Percentiles rank a stretch among this genome's conserved stretches.
These are phyloP conservation scores for Aegilops tauschii DNA, from an alignment of 176 grass and related monocot genomes.

Conservation along the genomic window DNA sequence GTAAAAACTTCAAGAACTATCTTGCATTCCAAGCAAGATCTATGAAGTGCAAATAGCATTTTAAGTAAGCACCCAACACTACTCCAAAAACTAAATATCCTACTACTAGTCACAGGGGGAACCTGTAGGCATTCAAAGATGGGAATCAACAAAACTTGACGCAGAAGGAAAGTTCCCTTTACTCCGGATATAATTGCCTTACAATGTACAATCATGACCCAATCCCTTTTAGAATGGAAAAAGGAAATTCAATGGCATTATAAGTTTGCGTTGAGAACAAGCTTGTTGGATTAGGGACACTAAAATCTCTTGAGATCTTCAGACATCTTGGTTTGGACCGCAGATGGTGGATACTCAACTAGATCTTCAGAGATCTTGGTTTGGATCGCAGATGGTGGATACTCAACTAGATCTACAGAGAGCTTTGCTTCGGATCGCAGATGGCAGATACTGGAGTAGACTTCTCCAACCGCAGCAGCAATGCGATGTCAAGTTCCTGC, in stretches of 20 bases:
- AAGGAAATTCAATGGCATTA: background rate
- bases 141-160: slow-evolving; percentile 12
- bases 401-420: background rate
- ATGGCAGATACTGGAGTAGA: background rate
- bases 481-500: background rate
- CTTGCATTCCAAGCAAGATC: no score
- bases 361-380: background rate
- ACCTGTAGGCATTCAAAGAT: background rate
- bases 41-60: background rate
- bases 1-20: no score
- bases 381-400: background rate
- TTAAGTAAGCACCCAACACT: background rate
- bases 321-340: background rate
- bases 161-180: background rate
- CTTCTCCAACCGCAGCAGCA: background rate
- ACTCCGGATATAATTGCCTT: background rate
- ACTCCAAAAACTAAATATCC: no score
- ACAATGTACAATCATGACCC: slow-evolving; percentile 6
- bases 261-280: slow-evolving; percentile 11
- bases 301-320: background rate
- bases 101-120: no score
- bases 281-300: background rate
- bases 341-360: background rate
- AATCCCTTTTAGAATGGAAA: background rate
- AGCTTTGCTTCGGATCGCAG: background rate